A percentile compares a stretch with the other conserved stretches of the same genome.
Conservation (phyloP, 2,329 filamentous ascomycete species). For the Diplodia sapinea region DNA sequence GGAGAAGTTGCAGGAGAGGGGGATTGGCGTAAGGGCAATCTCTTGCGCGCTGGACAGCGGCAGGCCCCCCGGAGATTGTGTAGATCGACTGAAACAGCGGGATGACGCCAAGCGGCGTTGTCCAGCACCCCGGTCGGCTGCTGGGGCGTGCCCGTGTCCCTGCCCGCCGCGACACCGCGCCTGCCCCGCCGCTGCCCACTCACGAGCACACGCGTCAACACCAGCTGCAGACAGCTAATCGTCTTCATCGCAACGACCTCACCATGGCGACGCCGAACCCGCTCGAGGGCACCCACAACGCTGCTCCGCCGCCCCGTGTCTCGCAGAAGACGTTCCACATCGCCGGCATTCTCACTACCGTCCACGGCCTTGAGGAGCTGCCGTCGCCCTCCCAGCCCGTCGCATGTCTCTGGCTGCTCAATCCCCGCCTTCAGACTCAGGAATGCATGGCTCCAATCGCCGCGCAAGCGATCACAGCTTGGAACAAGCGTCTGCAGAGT, state of each 20-base stretch:
- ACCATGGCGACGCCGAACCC: constrained; percentile 45
- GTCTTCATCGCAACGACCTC: background rate
- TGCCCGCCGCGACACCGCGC: constrained; percentile 2
- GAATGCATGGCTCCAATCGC: constrained; percentile 79
- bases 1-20: constrained; percentile 17
- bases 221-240: background rate
- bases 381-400: constrained; percentile 58
- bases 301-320: constrained; percentile 50
- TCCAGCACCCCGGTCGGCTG: background rate
- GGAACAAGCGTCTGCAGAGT: constrained; percentile 58
- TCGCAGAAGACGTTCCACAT: constrained; percentile 73
- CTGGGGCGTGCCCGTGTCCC: background rate
- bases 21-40: constrained; percentile 28
- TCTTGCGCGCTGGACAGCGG: constrained; percentile 24
- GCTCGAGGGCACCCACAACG: constrained; percentile 40
- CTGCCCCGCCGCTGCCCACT: constrained; percentile 2
- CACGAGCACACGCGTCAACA: background rate
- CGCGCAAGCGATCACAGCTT: constrained; percentile 69
- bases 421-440: constrained; percentile 74
- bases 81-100: constrained; percentile 20
- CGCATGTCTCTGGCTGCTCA: constrained; percentile 88
- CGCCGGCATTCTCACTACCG: constrained; percentile 76
- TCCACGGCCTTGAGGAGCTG: constrained; percentile 82
- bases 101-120: constrained; percentile 25
- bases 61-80: constrained; percentile 27